phyloP scores from a whole-genome alignment of 768 basidiomycete genomes.

The Lepiota venenata region DNA sequence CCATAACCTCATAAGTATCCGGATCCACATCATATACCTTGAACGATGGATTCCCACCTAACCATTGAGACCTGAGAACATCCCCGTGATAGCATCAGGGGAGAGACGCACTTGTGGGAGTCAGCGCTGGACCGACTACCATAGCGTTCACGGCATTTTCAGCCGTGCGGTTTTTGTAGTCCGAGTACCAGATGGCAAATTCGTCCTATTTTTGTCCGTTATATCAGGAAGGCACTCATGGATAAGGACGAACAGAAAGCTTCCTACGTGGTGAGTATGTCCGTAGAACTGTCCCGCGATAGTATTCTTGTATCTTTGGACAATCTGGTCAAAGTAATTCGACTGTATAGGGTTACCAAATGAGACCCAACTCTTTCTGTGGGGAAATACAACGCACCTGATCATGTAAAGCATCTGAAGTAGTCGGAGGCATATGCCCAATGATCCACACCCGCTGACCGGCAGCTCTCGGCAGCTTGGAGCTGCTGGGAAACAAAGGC shows the following conservation, averaged over 20 bases:
- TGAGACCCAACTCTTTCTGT: neutral
- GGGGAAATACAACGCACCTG: conserved; percentile 32
- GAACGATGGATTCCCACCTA: conserved; percentile 55
- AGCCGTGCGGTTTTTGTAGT: conserved; percentile 42
- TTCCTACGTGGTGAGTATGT: conserved; percentile 40
- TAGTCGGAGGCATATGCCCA: conserved; percentile 54
- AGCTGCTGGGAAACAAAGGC: conserved; percentile 50
- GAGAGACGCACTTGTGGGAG: conserved; percentile 44
- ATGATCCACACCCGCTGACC: conserved; percentile 63
- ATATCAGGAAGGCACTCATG: too few relatives aligned
- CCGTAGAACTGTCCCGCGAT: conserved; percentile 64
- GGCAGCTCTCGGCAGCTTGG: conserved; percentile 54
- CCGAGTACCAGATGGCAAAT: conserved; percentile 57
- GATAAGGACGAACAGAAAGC: too few relatives aligned
- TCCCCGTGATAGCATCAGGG: too few relatives aligned
- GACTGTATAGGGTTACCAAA: conserved; percentile 31
- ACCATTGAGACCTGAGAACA: neutral
- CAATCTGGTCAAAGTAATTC: conserved; percentile 60
- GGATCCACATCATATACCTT: conserved; percentile 64
- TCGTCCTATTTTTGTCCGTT: conserved; percentile 30
- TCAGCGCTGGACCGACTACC: conserved; percentile 53
- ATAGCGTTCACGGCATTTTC: conserved; percentile 44
- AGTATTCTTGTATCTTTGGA: conserved; percentile 55
- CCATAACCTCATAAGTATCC: conserved; percentile 64
- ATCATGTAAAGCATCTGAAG: conserved; percentile 47